Conservation (phyloP, 108 stramenopile genomes). For the Hondaea fermentalgiana region DNA sequence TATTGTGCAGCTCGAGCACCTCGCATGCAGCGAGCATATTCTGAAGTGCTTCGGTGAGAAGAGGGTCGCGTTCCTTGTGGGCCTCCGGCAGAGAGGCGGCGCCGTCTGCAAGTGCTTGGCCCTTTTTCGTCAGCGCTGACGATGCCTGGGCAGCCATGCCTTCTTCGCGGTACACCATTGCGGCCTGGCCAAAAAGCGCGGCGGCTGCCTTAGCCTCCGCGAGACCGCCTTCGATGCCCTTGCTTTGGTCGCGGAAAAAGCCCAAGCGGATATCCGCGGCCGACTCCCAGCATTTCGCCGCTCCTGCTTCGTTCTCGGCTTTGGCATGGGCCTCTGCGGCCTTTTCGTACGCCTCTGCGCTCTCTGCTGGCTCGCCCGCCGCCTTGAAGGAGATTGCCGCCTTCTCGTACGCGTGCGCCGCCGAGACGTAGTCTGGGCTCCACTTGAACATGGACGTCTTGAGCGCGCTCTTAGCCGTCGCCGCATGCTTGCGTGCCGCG, state of each 20-base stretch:
- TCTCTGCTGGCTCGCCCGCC: neutral
- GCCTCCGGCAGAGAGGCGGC: neutral
- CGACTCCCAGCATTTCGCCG: conserved; percentile 1
- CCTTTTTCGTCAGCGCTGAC: neutral
- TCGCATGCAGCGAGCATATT: neutral
- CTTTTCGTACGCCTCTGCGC: neutral
- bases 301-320: neutral
- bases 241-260: neutral
- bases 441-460: conserved; percentile 10
- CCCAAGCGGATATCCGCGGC: neutral
- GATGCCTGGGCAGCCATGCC: neutral
- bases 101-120: neutral
- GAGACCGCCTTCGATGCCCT: neutral
- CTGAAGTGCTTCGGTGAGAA: neutral
- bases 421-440: neutral
- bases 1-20: neutral
- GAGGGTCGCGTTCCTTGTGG: neutral
- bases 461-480: neutral
- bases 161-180: neutral
- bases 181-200: neutral
- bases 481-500: neutral
- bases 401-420: neutral
- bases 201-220: neutral
- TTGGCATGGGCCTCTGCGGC: conserved; percentile 8
- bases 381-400: neutral